phyloP scores from a whole-genome alignment of 2,329 filamentous ascomycete species.

The Huntiella abstrusa region DNA sequence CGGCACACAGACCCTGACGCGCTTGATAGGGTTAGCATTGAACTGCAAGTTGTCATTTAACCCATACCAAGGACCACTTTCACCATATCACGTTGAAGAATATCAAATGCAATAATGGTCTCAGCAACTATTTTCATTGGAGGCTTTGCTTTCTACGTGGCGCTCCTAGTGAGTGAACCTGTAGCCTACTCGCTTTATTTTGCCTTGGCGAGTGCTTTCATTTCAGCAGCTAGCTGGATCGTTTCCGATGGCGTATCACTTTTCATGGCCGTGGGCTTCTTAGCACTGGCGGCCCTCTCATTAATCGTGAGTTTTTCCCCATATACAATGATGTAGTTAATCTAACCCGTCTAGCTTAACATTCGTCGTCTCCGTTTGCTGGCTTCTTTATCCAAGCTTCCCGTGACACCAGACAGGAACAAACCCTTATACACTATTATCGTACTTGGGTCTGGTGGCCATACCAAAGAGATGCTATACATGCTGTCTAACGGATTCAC shows the following conservation, averaged over 20 bases:
- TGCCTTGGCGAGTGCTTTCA: neutral
- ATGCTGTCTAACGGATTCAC: slow-evolving; percentile 48
- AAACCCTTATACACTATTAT: slow-evolving; percentile 8
- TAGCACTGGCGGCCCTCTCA: neutral
- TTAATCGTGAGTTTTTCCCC: neutral
- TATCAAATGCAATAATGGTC: neutral
- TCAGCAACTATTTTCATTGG: neutral
- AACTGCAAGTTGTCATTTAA: neutral
- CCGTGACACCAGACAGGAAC: neutral
- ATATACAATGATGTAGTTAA: neutral
- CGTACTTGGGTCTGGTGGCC: slow-evolving; percentile 80
- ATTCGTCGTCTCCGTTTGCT: neutral
- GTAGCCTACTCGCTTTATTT: slow-evolving; percentile 5
- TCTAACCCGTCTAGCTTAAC: slow-evolving; percentile 2
- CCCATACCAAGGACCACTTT: neutral
- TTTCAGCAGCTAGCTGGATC: neutral
- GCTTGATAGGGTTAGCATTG: too few species aligned
- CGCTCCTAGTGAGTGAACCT: slow-evolving; percentile 4
- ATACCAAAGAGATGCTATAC: slow-evolving; percentile 85
- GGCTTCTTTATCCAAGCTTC: neutral
- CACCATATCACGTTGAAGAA: neutral
- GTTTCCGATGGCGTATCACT: slow-evolving; percentile 1
- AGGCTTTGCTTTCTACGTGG: slow-evolving; percentile 4
- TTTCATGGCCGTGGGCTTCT: neutral
- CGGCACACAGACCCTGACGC: too few species aligned